Conservation (phyloP, 257 asterid species). For the Gentiana dahurica region DNA sequence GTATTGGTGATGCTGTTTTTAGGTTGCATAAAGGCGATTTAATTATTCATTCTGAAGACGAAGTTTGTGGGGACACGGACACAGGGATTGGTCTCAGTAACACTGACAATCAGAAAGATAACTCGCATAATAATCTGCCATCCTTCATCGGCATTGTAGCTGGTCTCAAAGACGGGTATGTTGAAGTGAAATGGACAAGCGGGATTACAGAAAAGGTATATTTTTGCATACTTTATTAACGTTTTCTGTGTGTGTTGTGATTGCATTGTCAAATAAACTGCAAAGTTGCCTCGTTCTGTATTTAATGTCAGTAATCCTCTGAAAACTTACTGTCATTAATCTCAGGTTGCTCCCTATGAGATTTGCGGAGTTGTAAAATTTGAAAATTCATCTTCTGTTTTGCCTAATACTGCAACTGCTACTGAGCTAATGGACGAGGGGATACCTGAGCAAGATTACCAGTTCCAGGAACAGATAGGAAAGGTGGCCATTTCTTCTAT, state of each 20-base stretch:
- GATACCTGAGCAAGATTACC: constrained; percentile 26
- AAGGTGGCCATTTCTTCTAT: constrained; percentile 29
- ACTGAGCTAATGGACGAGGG: constrained; percentile 33
- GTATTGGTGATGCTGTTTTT: constrained; percentile 57
- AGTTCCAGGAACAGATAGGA: constrained; percentile 20
- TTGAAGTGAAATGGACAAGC: constrained; percentile 84
- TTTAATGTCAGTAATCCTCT: too few relatives aligned
- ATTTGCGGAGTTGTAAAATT: constrained; percentile 50
- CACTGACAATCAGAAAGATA: constrained; percentile 13
- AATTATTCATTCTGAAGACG: constrained; percentile 12
- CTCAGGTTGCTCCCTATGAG: constrained; percentile 75
- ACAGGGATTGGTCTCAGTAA: constrained; percentile 14
- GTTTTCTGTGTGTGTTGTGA: too few relatives aligned
- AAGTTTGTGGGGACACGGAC: constrained; percentile 2
- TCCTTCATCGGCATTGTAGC: constrained; percentile 58
- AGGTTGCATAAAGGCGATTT: constrained; percentile 17
- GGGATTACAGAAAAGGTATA: constrained; percentile 64
- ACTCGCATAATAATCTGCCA: constrained; percentile 19
- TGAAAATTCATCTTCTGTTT: constrained; percentile 32
- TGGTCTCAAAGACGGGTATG: constrained; percentile 43
- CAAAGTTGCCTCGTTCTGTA: too few relatives aligned
- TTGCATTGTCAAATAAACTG: too few relatives aligned
- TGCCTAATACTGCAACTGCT: constrained; percentile 22
- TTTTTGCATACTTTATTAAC: constrained; percentile 1
- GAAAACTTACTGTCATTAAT: background rate